These are phyloP conservation scores for Trichomonascaceae sp. DNA, from an alignment of 1,139 yeast genomes.

Conservation along the genomic window DNA sequence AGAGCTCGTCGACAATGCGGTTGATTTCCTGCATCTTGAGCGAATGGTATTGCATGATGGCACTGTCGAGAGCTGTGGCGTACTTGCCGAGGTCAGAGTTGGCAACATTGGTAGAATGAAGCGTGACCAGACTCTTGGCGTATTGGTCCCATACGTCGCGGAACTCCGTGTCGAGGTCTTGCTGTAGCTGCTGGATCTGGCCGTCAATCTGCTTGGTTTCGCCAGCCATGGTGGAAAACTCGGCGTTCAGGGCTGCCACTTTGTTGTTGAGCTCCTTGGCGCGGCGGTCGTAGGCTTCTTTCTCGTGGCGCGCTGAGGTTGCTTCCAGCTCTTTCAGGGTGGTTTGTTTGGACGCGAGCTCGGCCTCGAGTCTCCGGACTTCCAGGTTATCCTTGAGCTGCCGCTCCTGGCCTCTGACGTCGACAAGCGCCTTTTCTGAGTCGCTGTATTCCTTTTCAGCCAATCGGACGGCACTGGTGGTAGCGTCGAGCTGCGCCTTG, in stretches of 20 bases:
- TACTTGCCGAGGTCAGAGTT: slow-evolving; percentile 76
- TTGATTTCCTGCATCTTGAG: slow-evolving; percentile 90
- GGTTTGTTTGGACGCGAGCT: slow-evolving; percentile 17
- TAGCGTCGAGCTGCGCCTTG: slow-evolving; percentile 5
- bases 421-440: slow-evolving; percentile 30
- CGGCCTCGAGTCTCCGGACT: slow-evolving; percentile 29
- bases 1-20: slow-evolving; percentile 70
- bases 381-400: slow-evolving; percentile 44
- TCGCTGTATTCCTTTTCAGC: slow-evolving; percentile 4
- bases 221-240: slow-evolving; percentile 69
- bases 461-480: background rate
- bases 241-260: slow-evolving; percentile 47
- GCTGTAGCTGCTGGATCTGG: slow-evolving; percentile 43
- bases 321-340: slow-evolving; percentile 29
- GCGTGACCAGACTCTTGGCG: slow-evolving; percentile 58
- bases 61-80: slow-evolving; percentile 76
- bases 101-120: slow-evolving; percentile 68
- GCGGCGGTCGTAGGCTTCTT: slow-evolving; percentile 50
- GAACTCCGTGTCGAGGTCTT: slow-evolving; percentile 60
- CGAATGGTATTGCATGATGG: slow-evolving; percentile 87
- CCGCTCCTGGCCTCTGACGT: slow-evolving; percentile 40
- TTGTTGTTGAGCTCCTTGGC: slow-evolving; percentile 41
- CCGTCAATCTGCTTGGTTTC: slow-evolving; percentile 75
- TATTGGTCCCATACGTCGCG: slow-evolving; percentile 50
- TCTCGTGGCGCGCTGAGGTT: slow-evolving; percentile 50